phyloP scores from a whole-genome alignment of 2,329 filamentous ascomycete species.

The Ceratocystis huliohia region DNA sequence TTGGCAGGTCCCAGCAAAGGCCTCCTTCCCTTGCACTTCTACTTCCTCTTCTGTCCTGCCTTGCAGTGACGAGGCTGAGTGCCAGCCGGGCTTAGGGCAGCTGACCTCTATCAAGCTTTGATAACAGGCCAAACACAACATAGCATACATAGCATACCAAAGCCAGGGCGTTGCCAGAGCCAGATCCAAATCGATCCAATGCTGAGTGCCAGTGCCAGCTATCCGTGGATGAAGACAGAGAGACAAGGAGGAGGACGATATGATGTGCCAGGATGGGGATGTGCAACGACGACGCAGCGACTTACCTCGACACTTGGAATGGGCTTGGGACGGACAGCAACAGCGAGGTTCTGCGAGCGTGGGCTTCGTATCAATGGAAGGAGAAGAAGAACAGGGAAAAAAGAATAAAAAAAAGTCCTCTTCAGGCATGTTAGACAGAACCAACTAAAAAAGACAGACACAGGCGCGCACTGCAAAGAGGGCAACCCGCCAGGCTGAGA shows the following conservation, averaged over 20 bases:
- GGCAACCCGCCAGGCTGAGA: background rate
- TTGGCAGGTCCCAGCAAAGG: too few relatives aligned
- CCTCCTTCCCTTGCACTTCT: background rate
- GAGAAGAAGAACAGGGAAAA: background rate
- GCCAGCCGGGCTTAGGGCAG: background rate
- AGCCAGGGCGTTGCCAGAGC: background rate
- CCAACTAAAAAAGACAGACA: background rate
- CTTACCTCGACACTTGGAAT: background rate
- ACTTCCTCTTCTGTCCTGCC: background rate
- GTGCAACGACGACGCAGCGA: background rate
- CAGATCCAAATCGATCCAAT: background rate
- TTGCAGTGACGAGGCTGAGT: background rate
- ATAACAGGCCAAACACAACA: background rate
- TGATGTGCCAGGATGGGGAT: background rate
- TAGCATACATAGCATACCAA: background rate
- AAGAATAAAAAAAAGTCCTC: background rate
- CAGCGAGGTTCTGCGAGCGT: background rate
- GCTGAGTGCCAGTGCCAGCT: background rate
- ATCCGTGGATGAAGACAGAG: background rate
- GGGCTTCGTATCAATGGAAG: background rate
- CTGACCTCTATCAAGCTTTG: background rate
- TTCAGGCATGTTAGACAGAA: background rate
- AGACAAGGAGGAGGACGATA: too few relatives aligned
- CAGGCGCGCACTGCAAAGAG: background rate
- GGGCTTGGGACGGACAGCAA: background rate